These are phyloP conservation scores for Leccinum subfulvum DNA, from an alignment of 1,284 basidiomycete species.

Conservation along the genomic window DNA sequence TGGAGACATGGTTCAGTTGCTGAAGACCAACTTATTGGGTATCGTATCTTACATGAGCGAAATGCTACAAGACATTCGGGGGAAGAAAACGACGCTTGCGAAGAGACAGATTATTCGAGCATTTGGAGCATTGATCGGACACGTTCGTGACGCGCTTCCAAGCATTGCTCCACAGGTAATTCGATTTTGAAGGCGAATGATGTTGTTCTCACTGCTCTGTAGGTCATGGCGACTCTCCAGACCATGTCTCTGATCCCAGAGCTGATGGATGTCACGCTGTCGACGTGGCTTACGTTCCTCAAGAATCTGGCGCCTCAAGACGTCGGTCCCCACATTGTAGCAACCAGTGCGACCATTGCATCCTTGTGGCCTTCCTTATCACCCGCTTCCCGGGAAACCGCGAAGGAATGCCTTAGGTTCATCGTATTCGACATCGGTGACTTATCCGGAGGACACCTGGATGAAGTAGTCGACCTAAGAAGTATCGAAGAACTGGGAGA, in stretches of 20 bases:
- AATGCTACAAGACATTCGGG: constrained; percentile 76
- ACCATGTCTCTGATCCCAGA: constrained; percentile 76
- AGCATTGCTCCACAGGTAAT: constrained; percentile 82
- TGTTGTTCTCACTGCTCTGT: constrained; percentile 18
- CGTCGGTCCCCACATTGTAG: constrained; percentile 82
- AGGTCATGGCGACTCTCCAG: constrained; percentile 98
- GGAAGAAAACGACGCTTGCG: constrained; percentile 62
- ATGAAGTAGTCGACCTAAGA: constrained; percentile 80
- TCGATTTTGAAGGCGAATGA: constrained; percentile 6
- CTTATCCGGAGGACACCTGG: constrained; percentile 46
- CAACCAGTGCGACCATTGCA: constrained; percentile 85
- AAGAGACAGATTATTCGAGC: constrained; percentile 81
- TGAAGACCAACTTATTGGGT: constrained; percentile 78
- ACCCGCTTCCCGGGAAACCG: constrained; percentile 50
- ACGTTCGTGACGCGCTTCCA: constrained; percentile 71
- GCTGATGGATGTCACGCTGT: constrained; percentile 76
- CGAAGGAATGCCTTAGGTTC: constrained; percentile 65
- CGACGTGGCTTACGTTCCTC: constrained; percentile 83
- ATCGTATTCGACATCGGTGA: constrained; percentile 67
- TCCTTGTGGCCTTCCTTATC: constrained; percentile 75
- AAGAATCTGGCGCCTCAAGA: constrained; percentile 69
- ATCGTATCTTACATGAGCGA: constrained; percentile 82
- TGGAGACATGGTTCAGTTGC: constrained; percentile 52
- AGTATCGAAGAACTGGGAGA: constrained; percentile 65
- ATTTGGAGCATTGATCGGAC: constrained; percentile 70